Conservation (phyloP, 1,284 basidiomycete species). For the Pholiota adiposa region DNA sequence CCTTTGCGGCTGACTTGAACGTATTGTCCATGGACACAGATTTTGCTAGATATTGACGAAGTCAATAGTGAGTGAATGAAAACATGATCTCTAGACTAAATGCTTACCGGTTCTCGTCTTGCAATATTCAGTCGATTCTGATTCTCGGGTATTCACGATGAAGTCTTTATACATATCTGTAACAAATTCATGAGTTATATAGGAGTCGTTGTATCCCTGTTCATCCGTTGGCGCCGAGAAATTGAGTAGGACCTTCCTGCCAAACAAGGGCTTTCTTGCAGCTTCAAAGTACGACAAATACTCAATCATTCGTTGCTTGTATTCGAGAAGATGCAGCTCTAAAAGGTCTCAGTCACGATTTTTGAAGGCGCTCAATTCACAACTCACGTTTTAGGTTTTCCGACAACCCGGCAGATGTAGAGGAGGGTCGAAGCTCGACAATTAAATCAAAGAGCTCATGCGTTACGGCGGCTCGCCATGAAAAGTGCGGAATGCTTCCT, state of each 20-base stretch:
- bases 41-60: too few relatives aligned
- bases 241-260: background rate
- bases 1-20: slow-evolving; percentile 13
- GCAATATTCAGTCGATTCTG: slow-evolving; percentile 6
- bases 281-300: slow-evolving; percentile 1
- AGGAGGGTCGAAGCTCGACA: slow-evolving; percentile 7
- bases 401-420: slow-evolving; percentile 9
- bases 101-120: slow-evolving; percentile 12
- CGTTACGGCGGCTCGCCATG: slow-evolving; percentile 1
- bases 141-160: background rate
- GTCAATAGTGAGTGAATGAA: background rate
- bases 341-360: background rate
- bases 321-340: slow-evolving; percentile 1
- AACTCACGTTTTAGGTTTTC: slow-evolving; percentile 9
- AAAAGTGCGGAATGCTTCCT: slow-evolving; percentile 10
- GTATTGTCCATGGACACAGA: slow-evolving; percentile 17
- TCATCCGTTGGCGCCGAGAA: background rate
- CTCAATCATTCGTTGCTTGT: background rate
- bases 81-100: background rate
- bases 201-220: background rate
- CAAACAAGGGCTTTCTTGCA: background rate
- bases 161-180: slow-evolving; percentile 12
- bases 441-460: slow-evolving; percentile 12
- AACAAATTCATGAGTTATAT: slow-evolving; percentile 4
- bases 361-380: background rate